Evolutionary conservation across 1,284 basidiomycete species (phyloP), one percentile per base, ranked within the genome.

Genomic region (Coriolopsis trogii): DNA sequence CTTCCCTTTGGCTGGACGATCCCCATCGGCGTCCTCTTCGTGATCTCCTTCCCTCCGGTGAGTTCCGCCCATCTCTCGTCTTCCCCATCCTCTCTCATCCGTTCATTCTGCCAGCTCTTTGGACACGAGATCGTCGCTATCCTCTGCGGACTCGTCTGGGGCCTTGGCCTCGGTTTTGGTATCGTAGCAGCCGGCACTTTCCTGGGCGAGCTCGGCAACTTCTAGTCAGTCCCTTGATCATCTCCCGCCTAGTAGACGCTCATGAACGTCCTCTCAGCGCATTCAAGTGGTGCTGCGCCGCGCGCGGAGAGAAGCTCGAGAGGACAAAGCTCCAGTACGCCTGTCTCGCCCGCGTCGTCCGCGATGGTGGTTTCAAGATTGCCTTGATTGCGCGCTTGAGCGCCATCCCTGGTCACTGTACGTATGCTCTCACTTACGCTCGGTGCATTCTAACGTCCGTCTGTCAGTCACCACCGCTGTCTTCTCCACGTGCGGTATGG

Each of bases 401-500:
- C 58, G 89, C 87, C n/a, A 90, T 93, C 45, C 91, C 91, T 0
- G 89, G 89, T 24, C 85, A 86, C 58, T 86, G 83, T 84, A 63
- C 41, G 80, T 73, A 20, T 33, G 26, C 43, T 25, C 33, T 41
- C 41, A 25, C 26, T 36, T 12, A 31, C 16, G 9, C 12, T 28
- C 24, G 2, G 20, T 30, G 7, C 20, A 24, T 29, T 16, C 23
- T 10, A 39, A 16, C n/a, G 29, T 20, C 43, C 29, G 21, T 13
- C 20, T 20, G 6, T 36, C 49, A 75, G 73, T 86, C 63, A 84
- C 84, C 0, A 89, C 89, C 1, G 87, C 87, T 15, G 80, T 92
- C 3, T 93, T 93, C 68, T 81, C 89, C 0, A 89, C 89, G 0
- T 90, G 87, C 64, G 89, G 88, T 34, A 91, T 91, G 85, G 73